Conservation (phyloP, 805 yeast species). For the Kluyveromyces nonfermentans region DNA sequence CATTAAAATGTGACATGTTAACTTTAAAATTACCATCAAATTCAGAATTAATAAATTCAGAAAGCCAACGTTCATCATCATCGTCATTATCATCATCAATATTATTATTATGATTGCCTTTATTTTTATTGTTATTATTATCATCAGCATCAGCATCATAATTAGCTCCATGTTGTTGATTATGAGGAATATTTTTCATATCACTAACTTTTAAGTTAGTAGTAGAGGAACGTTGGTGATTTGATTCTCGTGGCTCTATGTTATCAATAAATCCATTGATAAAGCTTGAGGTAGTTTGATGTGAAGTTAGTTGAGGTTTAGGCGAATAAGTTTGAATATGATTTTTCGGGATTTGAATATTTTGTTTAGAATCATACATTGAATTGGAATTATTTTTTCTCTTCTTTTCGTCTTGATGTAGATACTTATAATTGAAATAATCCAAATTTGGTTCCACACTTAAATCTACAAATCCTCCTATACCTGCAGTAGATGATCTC, state of each 20-base stretch:
- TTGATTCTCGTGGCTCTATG: slow-evolving; percentile 1
- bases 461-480: slow-evolving; percentile 27
- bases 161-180: too few relatives aligned
- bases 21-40: slow-evolving; percentile 46
- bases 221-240: background rate
- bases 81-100: slow-evolving; percentile 3
- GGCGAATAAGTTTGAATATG: background rate
- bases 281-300: background rate
- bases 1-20: slow-evolving; percentile 38
- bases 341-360: background rate
- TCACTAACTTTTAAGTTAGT: slow-evolving; percentile 1
- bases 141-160: too few relatives aligned
- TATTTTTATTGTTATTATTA: too few relatives aligned
- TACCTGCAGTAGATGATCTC: slow-evolving; percentile 33
- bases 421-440: slow-evolving; percentile 26
- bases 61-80: slow-evolving; percentile 42
- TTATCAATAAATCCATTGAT: slow-evolving; percentile 1
- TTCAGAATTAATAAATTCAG: slow-evolving; percentile 61
- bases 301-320: background rate
- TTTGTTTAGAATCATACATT: background rate
- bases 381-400: background rate
- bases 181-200: slow-evolving; percentile 2
- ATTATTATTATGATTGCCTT: slow-evolving; percentile 1
- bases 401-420: background rate
- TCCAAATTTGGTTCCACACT: slow-evolving; percentile 23